Percentiles rank a stretch among this genome's conserved stretches.
These are phyloP conservation scores for Phoma sp. DNA, from an alignment of 2,329 filamentous ascomycete genomes.

Conservation along the genomic window DNA sequence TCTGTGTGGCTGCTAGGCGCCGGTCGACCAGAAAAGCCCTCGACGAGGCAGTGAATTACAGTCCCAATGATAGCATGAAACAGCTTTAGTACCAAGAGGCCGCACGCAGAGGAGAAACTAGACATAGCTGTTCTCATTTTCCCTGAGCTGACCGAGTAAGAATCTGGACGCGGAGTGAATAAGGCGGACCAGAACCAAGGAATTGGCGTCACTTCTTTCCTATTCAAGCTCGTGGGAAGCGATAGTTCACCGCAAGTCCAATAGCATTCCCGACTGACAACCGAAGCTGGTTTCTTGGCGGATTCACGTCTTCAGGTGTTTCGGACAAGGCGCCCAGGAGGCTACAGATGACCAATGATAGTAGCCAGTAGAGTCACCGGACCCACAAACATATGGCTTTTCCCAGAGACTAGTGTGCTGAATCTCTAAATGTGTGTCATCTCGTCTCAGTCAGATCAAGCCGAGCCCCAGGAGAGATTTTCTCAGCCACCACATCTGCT, in stretches of 20 bases:
- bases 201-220: not conserved
- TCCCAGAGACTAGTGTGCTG: not conserved
- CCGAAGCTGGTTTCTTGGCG: not conserved
- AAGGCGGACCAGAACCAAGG: too few species aligned
- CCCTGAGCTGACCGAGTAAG: not conserved
- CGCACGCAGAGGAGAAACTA: not conserved
- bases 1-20: not conserved
- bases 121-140: not conserved
- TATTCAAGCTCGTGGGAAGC: not conserved
- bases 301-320: not conserved
- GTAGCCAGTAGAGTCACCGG: not conserved
- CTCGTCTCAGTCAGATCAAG: constrained; percentile 6
- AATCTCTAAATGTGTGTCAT: not conserved
- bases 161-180: not conserved
- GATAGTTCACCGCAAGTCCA: not conserved
- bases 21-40: not conserved
- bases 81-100: not conserved
- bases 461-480: not conserved
- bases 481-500: constrained; percentile 5
- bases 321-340: not conserved
- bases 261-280: not conserved
- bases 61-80: not conserved
- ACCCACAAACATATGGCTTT: not conserved
- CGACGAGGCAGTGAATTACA: not conserved
- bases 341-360: not conserved